A percentile compares a stretch with the other conserved stretches of the same genome.
Conservation (phyloP, 2,329 filamentous ascomycete genomes). For the Pseudocercospora eumusae region DNA sequence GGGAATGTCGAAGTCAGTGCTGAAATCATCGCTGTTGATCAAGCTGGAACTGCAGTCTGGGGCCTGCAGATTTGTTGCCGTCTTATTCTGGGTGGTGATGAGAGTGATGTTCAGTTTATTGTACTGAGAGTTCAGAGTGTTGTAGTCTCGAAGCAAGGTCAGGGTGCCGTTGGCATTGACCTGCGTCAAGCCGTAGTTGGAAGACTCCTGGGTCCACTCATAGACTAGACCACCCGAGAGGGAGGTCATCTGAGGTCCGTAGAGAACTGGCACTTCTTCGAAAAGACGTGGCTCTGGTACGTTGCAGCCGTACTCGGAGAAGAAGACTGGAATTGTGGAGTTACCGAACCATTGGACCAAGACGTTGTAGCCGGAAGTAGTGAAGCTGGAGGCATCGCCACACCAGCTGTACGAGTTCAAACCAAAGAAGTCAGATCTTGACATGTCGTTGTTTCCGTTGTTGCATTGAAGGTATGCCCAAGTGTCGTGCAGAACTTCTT, state of each 20-base stretch:
- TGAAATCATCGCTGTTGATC: constrained; percentile 69
- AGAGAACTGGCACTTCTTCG: constrained; percentile 73
- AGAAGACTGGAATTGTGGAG: constrained; percentile 73
- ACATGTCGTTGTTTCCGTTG: constrained; percentile 58
- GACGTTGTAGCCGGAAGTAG: constrained; percentile 62
- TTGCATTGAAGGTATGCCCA: constrained; percentile 75
- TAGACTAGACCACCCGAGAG: constrained; percentile 80
- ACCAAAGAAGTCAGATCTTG: constrained; percentile 72
- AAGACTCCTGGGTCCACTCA: constrained; percentile 73
- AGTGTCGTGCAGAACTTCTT: constrained; percentile 69
- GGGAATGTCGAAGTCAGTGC: constrained; percentile 77
- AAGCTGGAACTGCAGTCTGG: constrained; percentile 67
- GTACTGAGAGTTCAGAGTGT: constrained; percentile 74
- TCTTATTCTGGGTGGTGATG: constrained; percentile 64
- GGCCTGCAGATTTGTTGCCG: constrained; percentile 56
- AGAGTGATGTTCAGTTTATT: constrained; percentile 69
- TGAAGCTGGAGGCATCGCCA: constrained; percentile 65
- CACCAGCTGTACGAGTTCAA: constrained; percentile 76
- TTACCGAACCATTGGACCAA: constrained; percentile 66
- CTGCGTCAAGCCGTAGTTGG: constrained; percentile 56
- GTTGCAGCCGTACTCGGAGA: constrained; percentile 82
- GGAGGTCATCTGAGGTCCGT: constrained; percentile 68
- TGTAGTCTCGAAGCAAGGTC: constrained; percentile 51
- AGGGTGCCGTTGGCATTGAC: constrained; percentile 48
- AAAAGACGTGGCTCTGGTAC: constrained; percentile 69